Evolutionary conservation across 2,329 filamentous ascomycete genomes (phyloP), one percentile per base, ranked within the genome.

Genomic region (Conoideocrella luteorostrata): DNA sequence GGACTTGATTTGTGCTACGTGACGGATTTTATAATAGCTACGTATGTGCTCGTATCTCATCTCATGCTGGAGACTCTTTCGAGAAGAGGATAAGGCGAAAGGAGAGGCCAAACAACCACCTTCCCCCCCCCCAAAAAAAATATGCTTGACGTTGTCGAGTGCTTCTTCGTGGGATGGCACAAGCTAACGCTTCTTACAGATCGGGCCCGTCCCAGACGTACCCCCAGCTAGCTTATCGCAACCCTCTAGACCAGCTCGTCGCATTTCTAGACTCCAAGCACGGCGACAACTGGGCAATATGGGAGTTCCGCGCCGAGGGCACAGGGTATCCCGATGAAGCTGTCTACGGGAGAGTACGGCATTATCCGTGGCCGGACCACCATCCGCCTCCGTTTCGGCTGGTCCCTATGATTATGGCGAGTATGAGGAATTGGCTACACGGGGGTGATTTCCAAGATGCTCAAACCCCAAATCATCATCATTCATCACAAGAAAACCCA

Each of bases 281-380:
- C 65, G 84, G 77, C 22, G 68, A 80, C 21, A 71, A 93, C 50
- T 98, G 93, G 93, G 82, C 85, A 3, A 95, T 98, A 56, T 98
- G 91, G 88, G 93, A 98, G 67, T 98, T 98, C 56, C 83, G 93
- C 36, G 93, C 89, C 28, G 93, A 98, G 63, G 93, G 93, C 5
- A 96, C 93, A 0, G 93, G 93, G 2, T 98, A 98, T 57, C 89
- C 89, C 0, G 93, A 98, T 59, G 78, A 82, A 15, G 86, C 90
- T 46, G 91, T 98, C 1, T 88, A 95, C 61, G 76, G 80, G 26
- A 77, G 90, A 3, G 83, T 97, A 50, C 79, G 84, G 50, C 93
- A 98, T 66, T 97, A 90, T 58, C 93, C 93, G 1, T 98, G 88
- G 81, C 93, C 93, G 0, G 93, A 98, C 61, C 93, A 98, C 60